Conservation (phyloP, 2,329 filamentous ascomycete species). For the Aschersonia sp. region DNA sequence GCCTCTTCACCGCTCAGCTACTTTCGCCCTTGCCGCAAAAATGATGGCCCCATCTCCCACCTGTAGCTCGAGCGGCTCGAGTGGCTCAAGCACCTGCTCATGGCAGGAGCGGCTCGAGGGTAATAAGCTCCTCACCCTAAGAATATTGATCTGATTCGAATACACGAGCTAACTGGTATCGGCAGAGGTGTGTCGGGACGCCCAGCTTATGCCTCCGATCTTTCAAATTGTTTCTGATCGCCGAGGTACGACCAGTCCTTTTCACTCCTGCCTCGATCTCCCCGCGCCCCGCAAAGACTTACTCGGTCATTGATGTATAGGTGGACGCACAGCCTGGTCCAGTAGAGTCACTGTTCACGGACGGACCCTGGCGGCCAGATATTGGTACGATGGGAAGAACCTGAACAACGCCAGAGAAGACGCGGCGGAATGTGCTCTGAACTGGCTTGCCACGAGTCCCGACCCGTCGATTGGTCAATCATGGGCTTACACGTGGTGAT, state of each 20-base stretch:
- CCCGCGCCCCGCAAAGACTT: neutral
- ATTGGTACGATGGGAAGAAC: slow-evolving; percentile 84
- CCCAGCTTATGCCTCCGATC: slow-evolving; percentile 37
- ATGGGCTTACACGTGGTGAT: slow-evolving; percentile 10
- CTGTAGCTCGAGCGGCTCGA: slow-evolving; percentile 9
- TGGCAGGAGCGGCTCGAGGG: slow-evolving; percentile 46
- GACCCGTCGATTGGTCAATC: slow-evolving; percentile 10
- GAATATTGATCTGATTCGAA: neutral
- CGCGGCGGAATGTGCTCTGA: slow-evolving; percentile 69
- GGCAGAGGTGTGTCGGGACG: slow-evolving; percentile 41
- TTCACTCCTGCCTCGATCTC: neutral
- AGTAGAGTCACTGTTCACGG: slow-evolving; percentile 61
- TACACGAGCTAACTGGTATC: neutral
- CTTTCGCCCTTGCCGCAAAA: neutral
- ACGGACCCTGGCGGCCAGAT: slow-evolving; percentile 53
- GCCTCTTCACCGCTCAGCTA: neutral
- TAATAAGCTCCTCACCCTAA: slow-evolving; percentile 12
- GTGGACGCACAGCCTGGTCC: slow-evolving; percentile 84
- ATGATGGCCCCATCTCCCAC: slow-evolving; percentile 13
- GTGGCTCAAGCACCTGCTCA: slow-evolving; percentile 6
- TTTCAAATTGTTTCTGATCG: slow-evolving; percentile 64
- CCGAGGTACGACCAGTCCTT: slow-evolving; percentile 39
- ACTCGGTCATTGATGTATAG: slow-evolving; percentile 24
- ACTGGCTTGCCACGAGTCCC: slow-evolving; percentile 31
- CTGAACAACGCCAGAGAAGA: slow-evolving; percentile 82